Percentiles rank a stretch among this genome's conserved stretches.
phyloP scores from a whole-genome alignment of 2,329 filamentous ascomycete species.

The Leptodontidium sp. region DNA sequence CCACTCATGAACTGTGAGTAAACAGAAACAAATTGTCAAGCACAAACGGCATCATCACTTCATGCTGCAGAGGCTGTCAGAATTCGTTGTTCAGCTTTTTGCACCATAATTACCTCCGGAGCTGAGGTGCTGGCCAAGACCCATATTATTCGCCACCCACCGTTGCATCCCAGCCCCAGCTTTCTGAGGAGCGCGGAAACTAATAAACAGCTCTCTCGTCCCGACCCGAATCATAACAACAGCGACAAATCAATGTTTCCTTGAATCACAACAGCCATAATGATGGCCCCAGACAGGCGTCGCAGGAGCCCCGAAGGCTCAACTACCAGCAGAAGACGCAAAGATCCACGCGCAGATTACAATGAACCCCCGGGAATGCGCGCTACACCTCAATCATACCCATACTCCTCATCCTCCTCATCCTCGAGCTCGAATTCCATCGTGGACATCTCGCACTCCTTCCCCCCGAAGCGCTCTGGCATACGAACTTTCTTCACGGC shows the following conservation, averaged over 20 bases:
- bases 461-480: slow-evolving; percentile 57
- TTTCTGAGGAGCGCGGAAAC: slow-evolving; percentile 16
- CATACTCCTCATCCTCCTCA: slow-evolving; percentile 40
- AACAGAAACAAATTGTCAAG: slow-evolving; percentile 15
- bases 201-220: slow-evolving; percentile 20
- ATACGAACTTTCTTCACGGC: slow-evolving; percentile 70
- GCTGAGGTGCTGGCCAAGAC: slow-evolving; percentile 23
- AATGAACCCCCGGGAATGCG: slow-evolving; percentile 37
- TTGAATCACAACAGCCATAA: slow-evolving; percentile 32
- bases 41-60: slow-evolving; percentile 3
- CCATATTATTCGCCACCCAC: slow-evolving; percentile 21
- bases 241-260: slow-evolving; percentile 27
- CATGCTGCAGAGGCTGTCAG: background rate
- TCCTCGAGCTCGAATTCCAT: slow-evolving; percentile 37
- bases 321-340: slow-evolving; percentile 26
- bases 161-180: slow-evolving; percentile 24
- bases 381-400: slow-evolving; percentile 27
- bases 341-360: slow-evolving; percentile 32
- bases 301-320: slow-evolving; percentile 40
- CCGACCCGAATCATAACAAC: slow-evolving; percentile 15
- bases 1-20: slow-evolving; percentile 3
- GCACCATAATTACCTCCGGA: slow-evolving; percentile 1
- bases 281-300: slow-evolving; percentile 40
- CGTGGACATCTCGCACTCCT: slow-evolving; percentile 71
- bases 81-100: slow-evolving; percentile 12